Evolutionary conservation across 108 stramenopile genomes (phyloP).

Genomic region (Nitzschia inconspicua): DNA sequence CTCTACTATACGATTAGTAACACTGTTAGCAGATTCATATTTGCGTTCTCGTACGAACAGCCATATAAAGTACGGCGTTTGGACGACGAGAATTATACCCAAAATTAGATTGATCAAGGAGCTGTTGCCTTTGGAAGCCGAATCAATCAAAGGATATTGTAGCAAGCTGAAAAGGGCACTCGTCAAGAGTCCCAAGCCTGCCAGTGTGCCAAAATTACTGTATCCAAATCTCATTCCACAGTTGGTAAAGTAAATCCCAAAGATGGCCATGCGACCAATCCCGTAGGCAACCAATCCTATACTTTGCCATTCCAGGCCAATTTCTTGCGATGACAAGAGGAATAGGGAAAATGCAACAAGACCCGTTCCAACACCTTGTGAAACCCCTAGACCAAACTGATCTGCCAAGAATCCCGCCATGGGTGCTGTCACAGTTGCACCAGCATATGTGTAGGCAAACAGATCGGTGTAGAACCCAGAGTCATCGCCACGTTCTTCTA

Average conservation of each 20-base stretch:
- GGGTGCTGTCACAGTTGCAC: slow-evolving; percentile 21
- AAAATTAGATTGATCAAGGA: slow-evolving; percentile 11
- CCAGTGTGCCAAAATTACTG: slow-evolving; percentile 33
- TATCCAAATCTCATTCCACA: slow-evolving; percentile 47
- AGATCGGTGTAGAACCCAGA: slow-evolving; percentile 29
- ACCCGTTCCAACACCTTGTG: slow-evolving; percentile 28
- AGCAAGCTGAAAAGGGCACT: slow-evolving; percentile 30
- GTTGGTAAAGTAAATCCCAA: slow-evolving; percentile 46
- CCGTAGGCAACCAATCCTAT: slow-evolving; percentile 28
- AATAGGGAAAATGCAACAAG: slow-evolving; percentile 22
- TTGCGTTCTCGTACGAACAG: slow-evolving; percentile 15
- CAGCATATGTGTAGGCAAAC: slow-evolving; percentile 38
- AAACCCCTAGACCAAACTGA: slow-evolving; percentile 27
- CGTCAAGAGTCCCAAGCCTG: slow-evolving; percentile 28
- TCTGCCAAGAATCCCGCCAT: slow-evolving; percentile 32
- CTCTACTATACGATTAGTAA: neutral
- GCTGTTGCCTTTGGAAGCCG: slow-evolving; percentile 20
- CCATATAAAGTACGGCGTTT: slow-evolving; percentile 41
- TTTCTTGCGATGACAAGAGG: slow-evolving; percentile 16
- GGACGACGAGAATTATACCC: slow-evolving; percentile 12
- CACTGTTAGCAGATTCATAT: neutral
- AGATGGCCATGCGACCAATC: slow-evolving; percentile 36
- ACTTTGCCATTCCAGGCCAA: slow-evolving; percentile 16
- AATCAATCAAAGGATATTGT: slow-evolving; percentile 38
- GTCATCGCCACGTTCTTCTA: slow-evolving; percentile 35